Conservation (phyloP, 2,329 filamentous ascomycete species). For the Talaromyces sp. region DNA sequence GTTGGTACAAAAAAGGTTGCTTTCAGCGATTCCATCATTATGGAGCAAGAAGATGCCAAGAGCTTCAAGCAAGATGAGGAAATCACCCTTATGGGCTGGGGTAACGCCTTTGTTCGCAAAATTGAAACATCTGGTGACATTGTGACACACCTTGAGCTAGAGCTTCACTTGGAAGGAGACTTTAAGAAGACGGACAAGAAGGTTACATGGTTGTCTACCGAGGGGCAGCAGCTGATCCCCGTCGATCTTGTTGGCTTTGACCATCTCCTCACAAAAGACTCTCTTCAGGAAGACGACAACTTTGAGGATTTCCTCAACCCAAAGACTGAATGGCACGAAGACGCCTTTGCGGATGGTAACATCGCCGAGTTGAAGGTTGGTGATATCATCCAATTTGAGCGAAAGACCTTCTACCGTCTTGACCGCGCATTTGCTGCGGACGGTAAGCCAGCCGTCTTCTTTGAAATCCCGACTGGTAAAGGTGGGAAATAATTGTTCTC, state of each 20-base stretch:
- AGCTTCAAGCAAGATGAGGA: constrained; percentile 80
- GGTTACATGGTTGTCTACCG: constrained; percentile 81
- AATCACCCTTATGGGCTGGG: constrained; percentile 96
- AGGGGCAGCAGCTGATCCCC: constrained; percentile 69
- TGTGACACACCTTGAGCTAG: constrained; percentile 67
- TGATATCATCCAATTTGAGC: constrained; percentile 92
- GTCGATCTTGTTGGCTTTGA: constrained; percentile 92
- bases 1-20: constrained; percentile 81
- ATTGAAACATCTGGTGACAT: constrained; percentile 44
- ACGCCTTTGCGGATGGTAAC: constrained; percentile 75
- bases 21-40: constrained; percentile 67
- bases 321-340: constrained; percentile 66
- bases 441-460: constrained; percentile 58
- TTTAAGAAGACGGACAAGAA: constrained; percentile 96
- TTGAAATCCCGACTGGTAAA: constrained; percentile 66
- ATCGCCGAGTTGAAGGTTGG: constrained; percentile 72
- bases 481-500: background rate
- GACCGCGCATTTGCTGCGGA: constrained; percentile 57
- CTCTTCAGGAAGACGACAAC: constrained; percentile 80
- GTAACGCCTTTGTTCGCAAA: constrained; percentile 51
- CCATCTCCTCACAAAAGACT: constrained; percentile 92
- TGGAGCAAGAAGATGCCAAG: constrained; percentile 83
- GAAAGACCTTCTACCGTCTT: constrained; percentile 85
- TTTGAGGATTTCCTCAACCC: constrained; percentile 78
- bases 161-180: constrained; percentile 87